Evolutionary conservation across 192 early-diverging fungal species (phyloP), one percentile per base, ranked within the genome.

Genomic region (Coemansia sp.): DNA sequence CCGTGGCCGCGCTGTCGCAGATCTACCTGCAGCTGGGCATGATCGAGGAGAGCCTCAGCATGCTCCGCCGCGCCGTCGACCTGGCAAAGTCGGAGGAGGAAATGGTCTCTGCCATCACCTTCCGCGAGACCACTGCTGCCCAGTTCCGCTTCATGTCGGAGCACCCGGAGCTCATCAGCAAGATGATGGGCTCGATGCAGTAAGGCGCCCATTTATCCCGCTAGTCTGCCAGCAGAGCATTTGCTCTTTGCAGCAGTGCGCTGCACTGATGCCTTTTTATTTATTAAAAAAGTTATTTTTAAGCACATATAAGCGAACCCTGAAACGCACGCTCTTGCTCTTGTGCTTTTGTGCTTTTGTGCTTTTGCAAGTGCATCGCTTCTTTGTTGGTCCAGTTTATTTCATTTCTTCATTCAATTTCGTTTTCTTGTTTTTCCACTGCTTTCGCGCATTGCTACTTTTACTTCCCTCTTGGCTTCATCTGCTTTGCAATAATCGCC

Each of bases 81-180:
- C 82, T 97, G 52, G 89, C 92, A 42, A 75, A 93, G 71, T 93
- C 94, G 9, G 92, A 97, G 74, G 83, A 91, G 39, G 95, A 98
- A 78, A 81, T 98, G 64, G 85, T 88, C 36, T 91, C 91, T 61
- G 89, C 90, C 10, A 86, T 94, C 36, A 83, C 84, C 14, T 85
- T 85, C 74, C 83, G 85, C 48, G 86, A 88, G 69, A 83, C 84
- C 45, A 87, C 85, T 32, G 81, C 81, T 27, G 82, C 83, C 25
- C 85, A 87, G 72, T 78, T 70, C 60, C 83, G 81, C 62, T 78
- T 84, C 25, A 72, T 82, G 68, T 66, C 77, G 61, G 81, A 84
- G 72, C 77, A 84, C 52, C 83, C 83, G 3, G 78, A 82, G 47
- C 74, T 82, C 56, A 65, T 83, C 34, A 69, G 60, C 70, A 84